Evolutionary conservation across 2,329 filamentous ascomycete genomes (phyloP), one percentile per base, ranked within the genome.

Genomic region (Epicoccum sorghinum): DNA sequence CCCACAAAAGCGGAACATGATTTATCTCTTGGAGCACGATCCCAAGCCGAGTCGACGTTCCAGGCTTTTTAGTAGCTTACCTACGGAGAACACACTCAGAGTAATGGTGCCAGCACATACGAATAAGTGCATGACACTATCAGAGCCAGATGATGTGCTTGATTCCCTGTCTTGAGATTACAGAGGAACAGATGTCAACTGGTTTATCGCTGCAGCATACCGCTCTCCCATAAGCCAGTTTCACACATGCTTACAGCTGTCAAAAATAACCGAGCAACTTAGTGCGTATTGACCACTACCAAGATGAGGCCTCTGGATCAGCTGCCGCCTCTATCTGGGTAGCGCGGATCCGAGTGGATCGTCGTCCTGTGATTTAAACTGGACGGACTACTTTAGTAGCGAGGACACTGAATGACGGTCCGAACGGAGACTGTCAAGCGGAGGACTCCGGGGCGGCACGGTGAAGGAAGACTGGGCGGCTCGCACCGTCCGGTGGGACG

Each of bases 401-500:
- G 18, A 13, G 4, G 37, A 6, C 23, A 24, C 7, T 41, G 32
- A 4, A 25, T 14, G 27, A 42, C n/a, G 41, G 30, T 36, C 42
- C 30, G 32, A 14, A 25, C 25, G 41, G 36, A 40, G 18, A 18
- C 12, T 32, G 42, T 37, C 36, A 42, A 50, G 46, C 30, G 41
- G 42, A 55, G 41, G 52, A 55, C 52, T 55, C 29, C 50, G 32
- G 25, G 18, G 50, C 44, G 47, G 48, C 33, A 52, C 49, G 38
- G 45, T 53, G 30, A 42, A 46, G 30, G 36, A 47, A 29, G 33
- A 51, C 32, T 13, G 33, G 39, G 47, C 56, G 59, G 56, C 43
- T 57, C 56, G 56, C 56, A 18, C 59, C 55, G 50, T 55, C 61
- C 57, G 57, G 57, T 60, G 48, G 46, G 38, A 37, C 29, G 14